Evolutionary conservation across 2,329 filamentous ascomycete species (phyloP).

Genomic region (Colletotrichum simmondsii): DNA sequence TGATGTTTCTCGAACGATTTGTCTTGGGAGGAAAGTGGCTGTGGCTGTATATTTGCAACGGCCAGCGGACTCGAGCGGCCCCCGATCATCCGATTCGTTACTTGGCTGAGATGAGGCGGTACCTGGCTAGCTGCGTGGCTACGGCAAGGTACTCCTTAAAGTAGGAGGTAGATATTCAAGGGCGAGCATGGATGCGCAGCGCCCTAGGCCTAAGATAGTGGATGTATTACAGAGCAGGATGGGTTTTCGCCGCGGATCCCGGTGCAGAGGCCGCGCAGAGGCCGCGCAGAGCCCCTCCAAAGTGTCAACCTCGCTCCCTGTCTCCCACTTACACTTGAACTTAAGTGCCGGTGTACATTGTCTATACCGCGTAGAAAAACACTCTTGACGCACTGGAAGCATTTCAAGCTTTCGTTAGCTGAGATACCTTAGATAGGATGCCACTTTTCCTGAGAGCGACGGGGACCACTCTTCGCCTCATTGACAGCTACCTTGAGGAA

Average conservation of each 20-base stretch:
- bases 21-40: not conserved
- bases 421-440: not conserved
- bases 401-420: not conserved
- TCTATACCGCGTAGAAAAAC: not conserved
- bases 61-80: not conserved
- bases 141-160: not conserved
- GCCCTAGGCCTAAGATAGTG: not conserved
- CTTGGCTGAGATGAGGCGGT: not conserved
- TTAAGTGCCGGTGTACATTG: not conserved
- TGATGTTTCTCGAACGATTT: slow-evolving; percentile 17
- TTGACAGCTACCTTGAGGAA: not conserved
- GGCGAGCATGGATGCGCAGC: not conserved
- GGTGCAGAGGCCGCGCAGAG: not conserved
- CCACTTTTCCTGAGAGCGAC: not conserved
- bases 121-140: not conserved
- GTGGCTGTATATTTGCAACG: not conserved
- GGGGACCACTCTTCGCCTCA: not conserved
- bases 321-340: not conserved
- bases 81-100: not conserved
- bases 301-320: not conserved
- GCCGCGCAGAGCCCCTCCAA: not conserved
- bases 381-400: not conserved
- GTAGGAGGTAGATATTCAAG: not conserved
- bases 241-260: not conserved
- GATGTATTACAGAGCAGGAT: not conserved